Percentiles rank a stretch among this genome's conserved stretches.
These are phyloP conservation scores for Kernera saxatilis DNA, from an alignment of 345 rosid species.

Conservation along the genomic window DNA sequence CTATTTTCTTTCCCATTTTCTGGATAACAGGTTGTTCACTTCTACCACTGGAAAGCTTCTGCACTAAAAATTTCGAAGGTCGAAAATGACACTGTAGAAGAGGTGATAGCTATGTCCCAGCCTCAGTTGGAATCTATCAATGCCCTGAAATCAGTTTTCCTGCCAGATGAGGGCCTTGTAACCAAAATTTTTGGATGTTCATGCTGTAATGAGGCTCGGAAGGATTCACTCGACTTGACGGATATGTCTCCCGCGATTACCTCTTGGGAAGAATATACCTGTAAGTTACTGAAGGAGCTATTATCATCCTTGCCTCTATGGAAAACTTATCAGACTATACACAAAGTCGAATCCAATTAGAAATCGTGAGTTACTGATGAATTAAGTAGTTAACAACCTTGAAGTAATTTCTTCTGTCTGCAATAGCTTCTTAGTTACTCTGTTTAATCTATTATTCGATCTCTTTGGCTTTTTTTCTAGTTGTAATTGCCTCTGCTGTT, in stretches of 20 bases:
- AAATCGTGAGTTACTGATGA: not conserved
- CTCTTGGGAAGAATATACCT: conserved; percentile 45
- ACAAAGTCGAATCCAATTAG: conserved; percentile 13
- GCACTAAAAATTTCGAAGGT: conserved; percentile 12
- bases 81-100: conserved; percentile 15
- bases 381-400: not conserved
- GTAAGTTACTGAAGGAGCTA: conserved; percentile 40
- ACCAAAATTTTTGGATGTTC: conserved; percentile 26
- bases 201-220: not conserved
- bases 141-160: conserved; percentile 31
- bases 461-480: not conserved
- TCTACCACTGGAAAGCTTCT: conserved; percentile 50
- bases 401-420: not conserved
- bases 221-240: conserved; percentile 35
- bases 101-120: conserved; percentile 30
- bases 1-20: not conserved
- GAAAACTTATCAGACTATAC: conserved; percentile 47
- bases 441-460: not conserved
- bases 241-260: conserved; percentile 36
- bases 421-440: not conserved
- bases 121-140: conserved; percentile 38
- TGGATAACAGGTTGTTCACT: conserved; percentile 55
- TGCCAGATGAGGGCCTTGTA: conserved; percentile 38
- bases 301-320: conserved; percentile 55
- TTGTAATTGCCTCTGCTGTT: not conserved